Conservation (phyloP, 306 rosid species). For the Sphenostylis stenocarpa region DNA sequence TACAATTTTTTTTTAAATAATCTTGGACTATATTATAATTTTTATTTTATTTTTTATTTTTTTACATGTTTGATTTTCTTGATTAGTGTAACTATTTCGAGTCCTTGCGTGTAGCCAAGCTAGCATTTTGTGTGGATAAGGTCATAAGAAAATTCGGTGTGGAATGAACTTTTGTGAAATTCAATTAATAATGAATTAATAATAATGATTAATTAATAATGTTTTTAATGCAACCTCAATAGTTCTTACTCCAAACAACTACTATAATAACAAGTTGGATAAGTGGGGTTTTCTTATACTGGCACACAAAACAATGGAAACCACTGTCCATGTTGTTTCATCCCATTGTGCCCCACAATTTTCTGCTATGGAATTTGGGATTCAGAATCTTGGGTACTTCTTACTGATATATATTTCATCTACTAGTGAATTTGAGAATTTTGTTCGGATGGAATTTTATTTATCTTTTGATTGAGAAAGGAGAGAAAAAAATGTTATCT, state of each 20-base stretch:
- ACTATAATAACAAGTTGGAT: constrained; percentile 4
- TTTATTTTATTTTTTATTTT: too few species aligned
- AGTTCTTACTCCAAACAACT: not conserved
- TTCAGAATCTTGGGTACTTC: constrained; percentile 54
- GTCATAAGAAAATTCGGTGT: not conserved
- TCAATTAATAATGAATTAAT: too few species aligned
- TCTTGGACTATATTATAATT: too few species aligned
- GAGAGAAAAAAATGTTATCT: not conserved
- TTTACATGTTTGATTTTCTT: too few species aligned
- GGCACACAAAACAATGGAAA: constrained; percentile 14
- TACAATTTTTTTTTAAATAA: too few species aligned
- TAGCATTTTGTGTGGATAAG: not conserved
- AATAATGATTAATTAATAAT: not conserved
- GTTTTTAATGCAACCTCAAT: not conserved
- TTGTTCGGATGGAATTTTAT: not conserved
- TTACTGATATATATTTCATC: too few species aligned
- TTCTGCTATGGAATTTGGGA: constrained; percentile 27
- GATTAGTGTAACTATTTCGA: not conserved
- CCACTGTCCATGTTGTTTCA: constrained; percentile 12
- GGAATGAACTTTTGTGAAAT: too few species aligned
- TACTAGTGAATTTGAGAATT: not conserved
- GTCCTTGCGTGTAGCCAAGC: constrained; percentile 21
- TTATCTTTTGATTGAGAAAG: not conserved
- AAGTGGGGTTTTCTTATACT: not conserved
- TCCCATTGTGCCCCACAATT: not conserved